Percentiles rank a stretch among this genome's conserved stretches.
These are phyloP conservation scores for Chenopodium quinoa DNA, from an alignment of 148 eudicot genomes.

Conservation along the genomic window DNA sequence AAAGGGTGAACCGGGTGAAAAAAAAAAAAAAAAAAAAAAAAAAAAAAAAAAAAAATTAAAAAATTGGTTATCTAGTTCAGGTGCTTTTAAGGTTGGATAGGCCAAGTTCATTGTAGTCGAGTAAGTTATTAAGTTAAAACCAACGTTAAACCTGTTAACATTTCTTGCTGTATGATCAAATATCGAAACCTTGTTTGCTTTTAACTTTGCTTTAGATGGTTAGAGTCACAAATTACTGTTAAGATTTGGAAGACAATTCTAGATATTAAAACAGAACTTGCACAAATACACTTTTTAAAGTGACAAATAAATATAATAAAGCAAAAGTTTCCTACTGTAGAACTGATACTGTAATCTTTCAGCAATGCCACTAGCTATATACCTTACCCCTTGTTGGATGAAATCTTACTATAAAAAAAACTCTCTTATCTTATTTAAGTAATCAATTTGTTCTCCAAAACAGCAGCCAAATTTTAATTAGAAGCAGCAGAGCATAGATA, in stretches of 20 bases:
- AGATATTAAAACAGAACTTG: background rate
- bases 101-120: too few relatives aligned
- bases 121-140: too few relatives aligned
- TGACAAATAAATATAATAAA: slow-evolving; percentile 3
- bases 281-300: background rate
- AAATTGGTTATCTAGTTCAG: too few relatives aligned
- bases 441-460: background rate
- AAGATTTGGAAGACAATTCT: background rate
- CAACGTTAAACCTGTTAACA: too few relatives aligned
- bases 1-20: too few relatives aligned
- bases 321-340: slow-evolving; percentile 11
- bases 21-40: too few relatives aligned
- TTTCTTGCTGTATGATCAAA: too few relatives aligned
- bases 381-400: background rate
- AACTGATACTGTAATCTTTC: background rate
- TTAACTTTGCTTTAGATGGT: background rate
- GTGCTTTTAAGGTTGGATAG: too few relatives aligned
- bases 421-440: background rate
- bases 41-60: too few relatives aligned
- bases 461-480: background rate
- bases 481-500: background rate
- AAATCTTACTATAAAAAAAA: background rate
- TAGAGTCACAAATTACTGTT: background rate
- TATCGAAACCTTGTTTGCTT: too few relatives aligned
- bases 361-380: background rate